These are phyloP conservation scores for Hyphopichia homilentoma DNA, from an alignment of 805 yeast species.

Conservation along the genomic window DNA sequence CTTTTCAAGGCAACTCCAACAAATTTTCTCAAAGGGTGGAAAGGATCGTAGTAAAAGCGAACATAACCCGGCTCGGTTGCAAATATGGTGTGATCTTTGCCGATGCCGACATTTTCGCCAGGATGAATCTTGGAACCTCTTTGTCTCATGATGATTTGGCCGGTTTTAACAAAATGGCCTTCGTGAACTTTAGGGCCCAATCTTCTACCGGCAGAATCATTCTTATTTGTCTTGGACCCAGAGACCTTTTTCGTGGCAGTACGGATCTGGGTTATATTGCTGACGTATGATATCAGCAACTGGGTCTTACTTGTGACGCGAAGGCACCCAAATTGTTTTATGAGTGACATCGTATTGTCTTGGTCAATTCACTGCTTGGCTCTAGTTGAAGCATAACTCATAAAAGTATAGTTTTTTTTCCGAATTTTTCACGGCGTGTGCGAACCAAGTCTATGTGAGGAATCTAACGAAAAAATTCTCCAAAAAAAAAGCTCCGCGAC, in stretches of 20 bases:
- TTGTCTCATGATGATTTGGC: conserved; percentile 88
- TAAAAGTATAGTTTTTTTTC: too few relatives aligned
- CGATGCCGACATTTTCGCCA: conserved; percentile 87
- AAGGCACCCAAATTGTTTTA: background rate
- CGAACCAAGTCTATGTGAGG: too few relatives aligned
- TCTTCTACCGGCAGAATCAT: conserved; percentile 93
- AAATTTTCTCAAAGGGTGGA: conserved; percentile 88
- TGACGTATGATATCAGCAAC: background rate
- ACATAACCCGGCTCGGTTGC: conserved; percentile 94
- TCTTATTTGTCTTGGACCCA: conserved; percentile 91
- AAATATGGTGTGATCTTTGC: conserved; percentile 88
- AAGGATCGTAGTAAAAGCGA: conserved; percentile 88
- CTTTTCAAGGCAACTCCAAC: conserved; percentile 79
- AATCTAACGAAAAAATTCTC: too few relatives aligned
- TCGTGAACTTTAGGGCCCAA: conserved; percentile 88
- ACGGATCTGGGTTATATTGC: conserved; percentile 50
- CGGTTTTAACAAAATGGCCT: conserved; percentile 70
- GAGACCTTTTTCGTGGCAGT: conserved; percentile 92
- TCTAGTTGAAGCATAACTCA: too few relatives aligned
- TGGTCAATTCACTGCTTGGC: too few relatives aligned
- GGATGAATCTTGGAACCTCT: conserved; percentile 94
- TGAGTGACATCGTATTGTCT: background rate
- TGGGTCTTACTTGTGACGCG: background rate
- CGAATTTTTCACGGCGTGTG: too few relatives aligned
- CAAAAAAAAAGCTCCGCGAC: conserved; percentile 14